These are phyloP conservation scores for Tympanopsis confertula DNA, from an alignment of 2,329 filamentous ascomycete species.

Conservation along the genomic window DNA sequence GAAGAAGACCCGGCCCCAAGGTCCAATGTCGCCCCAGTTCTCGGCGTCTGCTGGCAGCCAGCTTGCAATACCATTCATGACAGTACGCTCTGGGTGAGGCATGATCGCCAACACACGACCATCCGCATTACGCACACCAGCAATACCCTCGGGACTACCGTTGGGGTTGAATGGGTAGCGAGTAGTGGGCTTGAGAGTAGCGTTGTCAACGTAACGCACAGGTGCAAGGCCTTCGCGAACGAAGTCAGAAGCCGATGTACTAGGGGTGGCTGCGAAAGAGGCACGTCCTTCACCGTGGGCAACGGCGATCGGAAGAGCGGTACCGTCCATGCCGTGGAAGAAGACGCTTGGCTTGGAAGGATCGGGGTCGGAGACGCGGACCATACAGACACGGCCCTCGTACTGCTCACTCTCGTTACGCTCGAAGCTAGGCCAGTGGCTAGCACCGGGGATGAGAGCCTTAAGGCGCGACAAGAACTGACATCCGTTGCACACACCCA, in stretches of 20 bases:
- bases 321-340: slow-evolving; percentile 76
- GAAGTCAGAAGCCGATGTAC: slow-evolving; percentile 38
- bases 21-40: slow-evolving; percentile 70
- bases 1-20: slow-evolving; percentile 78
- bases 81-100: slow-evolving; percentile 87
- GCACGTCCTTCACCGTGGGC: slow-evolving; percentile 89
- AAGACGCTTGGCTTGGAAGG: slow-evolving; percentile 59
- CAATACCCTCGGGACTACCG: slow-evolving; percentile 70
- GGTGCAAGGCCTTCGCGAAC: slow-evolving; percentile 59
- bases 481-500: slow-evolving; percentile 95
- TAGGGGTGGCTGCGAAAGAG: slow-evolving; percentile 38
- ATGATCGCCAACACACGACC: slow-evolving; percentile 79
- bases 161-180: slow-evolving; percentile 84
- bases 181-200: slow-evolving; percentile 57
- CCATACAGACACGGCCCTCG: slow-evolving; percentile 80
- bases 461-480: slow-evolving; percentile 83
- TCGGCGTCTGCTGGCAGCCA: slow-evolving; percentile 53
- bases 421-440: slow-evolving; percentile 76
- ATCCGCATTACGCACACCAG: slow-evolving; percentile 65
- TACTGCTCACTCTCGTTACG: slow-evolving; percentile 80
- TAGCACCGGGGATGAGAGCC: slow-evolving; percentile 73
- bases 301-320: slow-evolving; percentile 71
- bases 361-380: slow-evolving; percentile 48
- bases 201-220: slow-evolving; percentile 77
- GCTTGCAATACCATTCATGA: slow-evolving; percentile 67